These are phyloP conservation scores for Fraxinus latifolia DNA, from an alignment of 305 asterid species.

Conservation along the genomic window DNA sequence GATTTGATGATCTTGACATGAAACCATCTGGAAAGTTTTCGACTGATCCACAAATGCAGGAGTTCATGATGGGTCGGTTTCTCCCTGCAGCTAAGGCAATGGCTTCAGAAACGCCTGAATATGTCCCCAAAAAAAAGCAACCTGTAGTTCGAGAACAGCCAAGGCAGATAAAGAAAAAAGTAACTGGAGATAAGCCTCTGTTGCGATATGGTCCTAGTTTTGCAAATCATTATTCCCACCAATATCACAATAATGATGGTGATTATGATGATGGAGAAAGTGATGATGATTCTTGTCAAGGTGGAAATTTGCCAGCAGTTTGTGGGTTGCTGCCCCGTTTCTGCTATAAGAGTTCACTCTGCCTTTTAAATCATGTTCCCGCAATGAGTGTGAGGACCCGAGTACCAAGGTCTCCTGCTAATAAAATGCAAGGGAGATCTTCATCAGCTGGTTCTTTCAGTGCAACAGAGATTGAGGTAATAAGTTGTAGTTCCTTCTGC, in stretches of 20 bases:
- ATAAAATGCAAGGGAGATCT: conserved; percentile 40
- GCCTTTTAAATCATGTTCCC: conserved; percentile 52
- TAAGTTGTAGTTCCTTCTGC: neutral
- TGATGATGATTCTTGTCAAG: conserved; percentile 47
- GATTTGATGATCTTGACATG: conserved; percentile 41
- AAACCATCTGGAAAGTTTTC: conserved; percentile 29
- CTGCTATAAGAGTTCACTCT: conserved; percentile 47
- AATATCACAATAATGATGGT: conserved; percentile 31
- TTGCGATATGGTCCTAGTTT: conserved; percentile 92
- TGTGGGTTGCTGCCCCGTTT: conserved; percentile 72
- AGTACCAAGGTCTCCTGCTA: conserved; percentile 40
- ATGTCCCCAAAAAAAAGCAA: conserved; percentile 50
- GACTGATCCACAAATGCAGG: conserved; percentile 47
- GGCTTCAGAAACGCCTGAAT: conserved; percentile 61
- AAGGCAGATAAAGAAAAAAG: conserved; percentile 34
- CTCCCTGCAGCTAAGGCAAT: conserved; percentile 91
- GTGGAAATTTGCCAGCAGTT: conserved; percentile 30
- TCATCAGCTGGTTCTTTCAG: conserved; percentile 49
- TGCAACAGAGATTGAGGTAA: conserved; percentile 59
- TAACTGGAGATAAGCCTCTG: conserved; percentile 42
- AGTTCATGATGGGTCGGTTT: conserved; percentile 84
- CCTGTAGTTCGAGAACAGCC: conserved; percentile 35
- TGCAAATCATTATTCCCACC: conserved; percentile 47
- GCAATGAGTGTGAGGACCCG: conserved; percentile 48
- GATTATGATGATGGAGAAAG: conserved; percentile 43